Evolutionary conservation across 225 moss, liverwort and hornwort genomes (phyloP).

Genomic region (Bryum argenteum): DNA sequence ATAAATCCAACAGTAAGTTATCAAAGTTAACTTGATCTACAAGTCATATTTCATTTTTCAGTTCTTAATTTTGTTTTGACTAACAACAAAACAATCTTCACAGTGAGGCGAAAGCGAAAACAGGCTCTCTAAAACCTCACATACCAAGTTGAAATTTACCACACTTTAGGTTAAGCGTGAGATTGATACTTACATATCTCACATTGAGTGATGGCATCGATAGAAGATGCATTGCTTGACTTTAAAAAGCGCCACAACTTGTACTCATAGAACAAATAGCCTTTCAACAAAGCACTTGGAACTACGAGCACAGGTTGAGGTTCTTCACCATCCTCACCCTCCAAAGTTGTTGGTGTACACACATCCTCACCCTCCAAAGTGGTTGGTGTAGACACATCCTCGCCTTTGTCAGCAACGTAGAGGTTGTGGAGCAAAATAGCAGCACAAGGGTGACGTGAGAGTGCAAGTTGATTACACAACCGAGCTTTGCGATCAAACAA

Average conservation of each 20-base stretch:
- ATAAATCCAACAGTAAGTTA: no score
- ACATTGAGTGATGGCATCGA: background rate
- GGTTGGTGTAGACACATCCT: background rate
- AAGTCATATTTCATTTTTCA: no score
- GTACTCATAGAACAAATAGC: slow-evolving; percentile 55
- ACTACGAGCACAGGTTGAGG: slow-evolving; percentile 27
- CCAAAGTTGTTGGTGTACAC: background rate
- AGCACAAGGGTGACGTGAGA: slow-evolving; percentile 41
- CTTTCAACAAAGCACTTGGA: slow-evolving; percentile 49
- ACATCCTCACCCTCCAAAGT: background rate
- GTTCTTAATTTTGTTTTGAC: no score
- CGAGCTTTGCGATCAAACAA: slow-evolving; percentile 46
- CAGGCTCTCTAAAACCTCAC: no score
- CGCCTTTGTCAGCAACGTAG: slow-evolving; percentile 16
- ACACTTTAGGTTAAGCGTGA: no score
- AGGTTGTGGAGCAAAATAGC: slow-evolving; percentile 37
- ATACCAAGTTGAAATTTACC: no score
- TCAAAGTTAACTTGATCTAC: no score
- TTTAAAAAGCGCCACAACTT: slow-evolving; percentile 41
- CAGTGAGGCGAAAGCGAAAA: no score
- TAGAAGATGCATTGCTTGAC: background rate
- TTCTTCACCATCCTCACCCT: background rate
- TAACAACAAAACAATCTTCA: no score
- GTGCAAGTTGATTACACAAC: slow-evolving; percentile 44
- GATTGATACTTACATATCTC: background rate